These are phyloP conservation scores for Neofusicoccum cordaticola DNA, from an alignment of 2,329 filamentous ascomycete genomes.

Conservation along the genomic window DNA sequence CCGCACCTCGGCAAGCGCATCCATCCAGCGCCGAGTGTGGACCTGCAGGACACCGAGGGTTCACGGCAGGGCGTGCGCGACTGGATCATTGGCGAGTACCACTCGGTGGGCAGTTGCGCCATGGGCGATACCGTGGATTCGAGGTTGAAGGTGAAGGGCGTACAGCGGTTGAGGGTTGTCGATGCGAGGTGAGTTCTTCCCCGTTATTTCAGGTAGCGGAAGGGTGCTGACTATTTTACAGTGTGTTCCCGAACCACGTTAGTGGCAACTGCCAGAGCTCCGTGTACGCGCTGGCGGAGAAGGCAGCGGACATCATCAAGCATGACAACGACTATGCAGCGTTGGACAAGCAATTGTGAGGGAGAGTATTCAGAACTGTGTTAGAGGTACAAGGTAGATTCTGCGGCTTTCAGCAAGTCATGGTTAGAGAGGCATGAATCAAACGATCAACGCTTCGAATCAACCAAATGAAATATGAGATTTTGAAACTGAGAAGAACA, in stretches of 20 bases:
- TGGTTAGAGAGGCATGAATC: no score
- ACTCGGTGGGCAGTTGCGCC: background rate
- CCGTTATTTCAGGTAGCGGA: no score
- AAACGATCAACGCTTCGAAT: no score
- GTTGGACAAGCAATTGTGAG: background rate
- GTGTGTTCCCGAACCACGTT: constrained; percentile 17
- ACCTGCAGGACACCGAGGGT: constrained; percentile 21
- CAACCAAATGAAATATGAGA: no score
- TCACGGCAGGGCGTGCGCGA: background rate
- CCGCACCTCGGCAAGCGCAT: background rate
- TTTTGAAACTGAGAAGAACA: no score
- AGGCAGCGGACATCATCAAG: constrained; percentile 31
- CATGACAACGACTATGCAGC: background rate
- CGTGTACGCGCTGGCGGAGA: constrained; percentile 34
- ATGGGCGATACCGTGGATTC: constrained; percentile 30
- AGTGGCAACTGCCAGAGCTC: constrained; percentile 25
- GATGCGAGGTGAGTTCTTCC: constrained; percentile 8
- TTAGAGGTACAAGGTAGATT: no score
- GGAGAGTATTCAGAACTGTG: no score
- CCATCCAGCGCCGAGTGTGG: background rate
- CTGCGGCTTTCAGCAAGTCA: no score
- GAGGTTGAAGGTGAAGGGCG: constrained; percentile 29
- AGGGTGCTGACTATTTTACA: no score
- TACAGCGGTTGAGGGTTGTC: constrained; percentile 15
- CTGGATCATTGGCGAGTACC: background rate